A percentile compares a stretch with the other conserved stretches of the same genome.
Evolutionary conservation across 345 rosid genomes (phyloP).

Genomic region (Acer campestre): DNA sequence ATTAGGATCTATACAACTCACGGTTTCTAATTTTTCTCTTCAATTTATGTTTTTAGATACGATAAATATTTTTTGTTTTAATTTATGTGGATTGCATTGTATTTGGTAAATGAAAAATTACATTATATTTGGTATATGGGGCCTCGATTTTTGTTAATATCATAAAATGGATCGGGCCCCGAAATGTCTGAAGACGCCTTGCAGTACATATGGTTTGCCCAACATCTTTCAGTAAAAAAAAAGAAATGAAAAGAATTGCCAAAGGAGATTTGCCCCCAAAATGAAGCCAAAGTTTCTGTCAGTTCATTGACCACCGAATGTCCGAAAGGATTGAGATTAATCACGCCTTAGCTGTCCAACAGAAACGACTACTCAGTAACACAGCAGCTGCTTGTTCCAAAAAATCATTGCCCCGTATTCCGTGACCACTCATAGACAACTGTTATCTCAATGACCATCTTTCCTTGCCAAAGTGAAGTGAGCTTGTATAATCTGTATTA

Average conservation of each 20-base stretch:
- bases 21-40: no score
- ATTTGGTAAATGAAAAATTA: no score
- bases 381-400: constrained; percentile 20
- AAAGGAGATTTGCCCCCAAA: constrained; percentile 55
- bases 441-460: constrained; percentile 11
- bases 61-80: no score
- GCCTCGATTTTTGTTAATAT: no score
- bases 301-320: constrained; percentile 7
- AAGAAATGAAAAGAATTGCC: constrained; percentile 29
- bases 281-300: constrained; percentile 23
- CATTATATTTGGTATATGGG: no score
- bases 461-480: constrained; percentile 19
- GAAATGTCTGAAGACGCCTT: no score
- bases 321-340: constrained; percentile 1
- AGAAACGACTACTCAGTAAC: constrained; percentile 25
- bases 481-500: constrained; percentile 33
- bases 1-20: no score
- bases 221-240: constrained; percentile 23
- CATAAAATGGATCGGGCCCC: no score
- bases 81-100: no score
- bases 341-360: constrained; percentile 21
- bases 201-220: no score
- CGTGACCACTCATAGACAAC: constrained; percentile 10
- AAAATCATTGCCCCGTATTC: constrained; percentile 10
- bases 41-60: no score